Conservation (phyloP, 306 rosid species). For the Rosa multiflora region DNA sequence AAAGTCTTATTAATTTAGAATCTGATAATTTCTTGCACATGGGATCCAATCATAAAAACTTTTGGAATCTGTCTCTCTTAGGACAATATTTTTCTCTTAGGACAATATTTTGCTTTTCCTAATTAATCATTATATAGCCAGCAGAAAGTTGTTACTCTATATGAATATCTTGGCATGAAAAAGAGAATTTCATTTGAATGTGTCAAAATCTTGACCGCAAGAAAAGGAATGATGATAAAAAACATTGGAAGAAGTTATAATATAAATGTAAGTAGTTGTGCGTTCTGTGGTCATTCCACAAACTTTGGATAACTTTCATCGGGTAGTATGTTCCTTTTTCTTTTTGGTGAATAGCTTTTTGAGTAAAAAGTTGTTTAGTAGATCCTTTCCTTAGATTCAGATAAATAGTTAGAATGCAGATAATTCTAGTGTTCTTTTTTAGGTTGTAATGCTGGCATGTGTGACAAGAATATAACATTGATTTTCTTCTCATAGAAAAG, state of each 20-base stretch:
- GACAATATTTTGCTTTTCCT: neutral
- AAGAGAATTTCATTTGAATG: neutral
- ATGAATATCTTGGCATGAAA: neutral
- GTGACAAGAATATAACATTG: neutral
- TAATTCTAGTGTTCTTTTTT: slow-evolving; percentile 1
- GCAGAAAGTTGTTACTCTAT: neutral
- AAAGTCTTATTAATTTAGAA: neutral
- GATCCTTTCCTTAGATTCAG: neutral
- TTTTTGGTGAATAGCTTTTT: neutral
- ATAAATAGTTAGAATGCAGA: neutral
- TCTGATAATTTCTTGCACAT: neutral
- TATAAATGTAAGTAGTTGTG: neutral
- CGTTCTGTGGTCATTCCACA: neutral
- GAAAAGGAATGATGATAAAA: neutral
- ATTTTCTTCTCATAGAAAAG: slow-evolving; percentile 11
- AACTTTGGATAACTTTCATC: neutral
- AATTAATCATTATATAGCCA: neutral
- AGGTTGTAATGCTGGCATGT: neutral
- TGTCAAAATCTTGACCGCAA: neutral
- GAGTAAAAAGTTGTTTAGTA: neutral
- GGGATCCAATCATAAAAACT: neutral
- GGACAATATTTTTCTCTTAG: neutral
- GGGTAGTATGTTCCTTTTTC: no score
- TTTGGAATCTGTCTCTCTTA: neutral
- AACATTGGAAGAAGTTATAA: neutral